Conservation (phyloP, 495 filamentous ascomycete species). For the Aspergillus taichungensis region DNA sequence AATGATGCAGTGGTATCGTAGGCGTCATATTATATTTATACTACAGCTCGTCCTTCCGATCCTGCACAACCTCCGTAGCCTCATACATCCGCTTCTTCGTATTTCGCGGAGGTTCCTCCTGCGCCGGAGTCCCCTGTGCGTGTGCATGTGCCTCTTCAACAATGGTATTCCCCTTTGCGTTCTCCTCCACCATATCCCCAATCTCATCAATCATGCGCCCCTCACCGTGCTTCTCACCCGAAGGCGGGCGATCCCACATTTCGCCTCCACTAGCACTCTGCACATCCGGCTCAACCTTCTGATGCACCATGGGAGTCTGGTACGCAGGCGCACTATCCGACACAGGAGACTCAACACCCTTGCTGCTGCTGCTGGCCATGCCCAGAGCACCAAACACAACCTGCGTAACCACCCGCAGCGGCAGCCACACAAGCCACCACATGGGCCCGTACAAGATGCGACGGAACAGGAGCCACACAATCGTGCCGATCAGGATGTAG, state of each 20-base stretch:
- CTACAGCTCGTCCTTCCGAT: slow-evolving; percentile 48
- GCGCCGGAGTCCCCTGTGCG: slow-evolving; percentile 32
- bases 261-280: slow-evolving; percentile 10
- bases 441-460: slow-evolving; percentile 79
- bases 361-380: slow-evolving; percentile 26
- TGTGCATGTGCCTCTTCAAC: slow-evolving; percentile 25
- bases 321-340: slow-evolving; percentile 6
- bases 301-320: slow-evolving; percentile 9
- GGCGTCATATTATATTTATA: not conserved
- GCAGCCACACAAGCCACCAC: slow-evolving; percentile 81
- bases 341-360: slow-evolving; percentile 22
- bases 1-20: too few species aligned
- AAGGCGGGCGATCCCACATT: slow-evolving; percentile 19
- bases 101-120: slow-evolving; percentile 48
- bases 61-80: slow-evolving; percentile 32
- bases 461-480: slow-evolving; percentile 78
- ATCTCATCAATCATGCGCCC: slow-evolving; percentile 45
- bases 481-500: slow-evolving; percentile 65
- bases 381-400: slow-evolving; percentile 37
- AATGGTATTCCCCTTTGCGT: slow-evolving; percentile 27
- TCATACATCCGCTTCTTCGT: slow-evolving; percentile 85
- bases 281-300: slow-evolving; percentile 10
- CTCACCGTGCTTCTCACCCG: slow-evolving; percentile 15
- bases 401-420: slow-evolving; percentile 53
- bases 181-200: slow-evolving; percentile 44